phyloP scores from a whole-genome alignment of 345 rosid species.

The Boechera retrofracta region DNA sequence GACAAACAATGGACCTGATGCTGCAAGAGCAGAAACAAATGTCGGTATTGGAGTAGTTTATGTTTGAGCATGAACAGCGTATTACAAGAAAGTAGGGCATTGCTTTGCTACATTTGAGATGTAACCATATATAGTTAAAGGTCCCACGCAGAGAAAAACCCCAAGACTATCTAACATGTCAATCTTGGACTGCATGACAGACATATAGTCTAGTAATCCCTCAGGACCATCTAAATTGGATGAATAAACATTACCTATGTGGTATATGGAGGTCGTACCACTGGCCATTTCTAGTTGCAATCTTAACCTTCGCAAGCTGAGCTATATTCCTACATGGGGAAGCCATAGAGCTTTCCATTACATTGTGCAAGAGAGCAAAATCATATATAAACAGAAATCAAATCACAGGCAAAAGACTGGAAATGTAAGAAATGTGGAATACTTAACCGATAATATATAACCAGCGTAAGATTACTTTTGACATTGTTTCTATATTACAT shows the following conservation, averaged over 20 bases:
- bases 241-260: slow-evolving; percentile 42
- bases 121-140: background rate
- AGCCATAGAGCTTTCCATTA: slow-evolving; percentile 27
- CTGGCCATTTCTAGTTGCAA: slow-evolving; percentile 65
- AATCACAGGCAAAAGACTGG: background rate
- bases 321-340: slow-evolving; percentile 72
- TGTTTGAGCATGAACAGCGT: background rate
- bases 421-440: slow-evolving; percentile 11
- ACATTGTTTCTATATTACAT: slow-evolving; percentile 6
- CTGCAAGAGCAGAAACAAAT: slow-evolving; percentile 31
- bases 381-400: background rate
- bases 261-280: slow-evolving; percentile 81
- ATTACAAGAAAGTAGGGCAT: background rate
- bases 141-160: slow-evolving; percentile 4
- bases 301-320: slow-evolving; percentile 80
- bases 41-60: slow-evolving; percentile 9
- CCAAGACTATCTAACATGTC: slow-evolving; percentile 31
- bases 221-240: slow-evolving; percentile 23
- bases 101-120: background rate
- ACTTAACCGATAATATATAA: slow-evolving; percentile 15
- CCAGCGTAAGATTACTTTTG: slow-evolving; percentile 3
- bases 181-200: slow-evolving; percentile 13
- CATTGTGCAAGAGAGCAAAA: slow-evolving; percentile 8
- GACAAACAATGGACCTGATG: slow-evolving; percentile 82
- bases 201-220: background rate